phyloP scores from a whole-genome alignment of 208 protist genomes.

The Leptomonas seymouri region DNA sequence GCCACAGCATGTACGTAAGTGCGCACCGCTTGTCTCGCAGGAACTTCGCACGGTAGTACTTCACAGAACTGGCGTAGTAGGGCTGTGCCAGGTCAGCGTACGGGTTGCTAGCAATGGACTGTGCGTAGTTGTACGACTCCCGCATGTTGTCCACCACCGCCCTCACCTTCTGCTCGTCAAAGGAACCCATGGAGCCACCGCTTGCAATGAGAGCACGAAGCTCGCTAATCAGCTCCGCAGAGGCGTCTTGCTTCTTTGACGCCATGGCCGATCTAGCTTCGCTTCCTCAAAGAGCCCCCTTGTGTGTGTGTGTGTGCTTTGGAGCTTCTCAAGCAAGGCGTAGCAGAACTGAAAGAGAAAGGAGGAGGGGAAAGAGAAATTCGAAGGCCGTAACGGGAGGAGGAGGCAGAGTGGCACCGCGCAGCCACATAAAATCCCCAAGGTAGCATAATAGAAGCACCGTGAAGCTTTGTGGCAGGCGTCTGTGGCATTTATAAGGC shows the following conservation, averaged over 20 bases:
- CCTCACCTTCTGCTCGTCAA: conserved; percentile 78
- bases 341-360: not conserved
- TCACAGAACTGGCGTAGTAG: conserved; percentile 76
- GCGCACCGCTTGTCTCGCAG: conserved; percentile 84
- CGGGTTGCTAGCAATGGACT: conserved; percentile 66
- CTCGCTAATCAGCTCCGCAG: conserved; percentile 82
- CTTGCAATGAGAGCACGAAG: conserved; percentile 78
- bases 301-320: not conserved
- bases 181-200: conserved; percentile 49
- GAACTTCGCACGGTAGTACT: conserved; percentile 75
- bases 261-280: conserved; percentile 13
- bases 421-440: too few relatives aligned
- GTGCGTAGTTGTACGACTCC: conserved; percentile 57
- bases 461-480: too few relatives aligned
- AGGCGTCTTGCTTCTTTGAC: conserved; percentile 47
- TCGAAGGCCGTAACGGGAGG: not conserved
- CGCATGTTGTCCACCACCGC: conserved; percentile 60
- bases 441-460: too few relatives aligned
- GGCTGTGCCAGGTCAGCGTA: conserved; percentile 72
- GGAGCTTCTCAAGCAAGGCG: too few relatives aligned
- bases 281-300: not conserved
- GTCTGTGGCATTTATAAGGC: too few relatives aligned
- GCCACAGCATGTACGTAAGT: conserved; percentile 80
- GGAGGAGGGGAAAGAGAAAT: not conserved
- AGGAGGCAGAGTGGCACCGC: not conserved